Conservation (phyloP, 1,284 basidiomycete genomes). For the Sporisorium reilianum region DNA sequence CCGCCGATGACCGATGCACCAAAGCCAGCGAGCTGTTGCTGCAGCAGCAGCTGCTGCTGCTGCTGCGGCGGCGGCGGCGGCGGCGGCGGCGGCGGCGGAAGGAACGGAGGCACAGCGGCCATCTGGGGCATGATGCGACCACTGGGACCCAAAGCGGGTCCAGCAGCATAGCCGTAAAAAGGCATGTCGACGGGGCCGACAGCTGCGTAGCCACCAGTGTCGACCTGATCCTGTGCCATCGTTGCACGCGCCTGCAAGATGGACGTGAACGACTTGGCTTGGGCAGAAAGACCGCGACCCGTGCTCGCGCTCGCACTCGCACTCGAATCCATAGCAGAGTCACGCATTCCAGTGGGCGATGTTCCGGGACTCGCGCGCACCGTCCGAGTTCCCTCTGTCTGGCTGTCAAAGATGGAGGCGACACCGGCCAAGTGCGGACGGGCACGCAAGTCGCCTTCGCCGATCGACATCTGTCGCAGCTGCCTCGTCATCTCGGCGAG, state of each 20-base stretch:
- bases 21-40: slow-evolving; percentile 14
- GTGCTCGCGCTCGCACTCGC: slow-evolving; percentile 2
- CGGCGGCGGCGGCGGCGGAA: background rate
- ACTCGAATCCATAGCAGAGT: background rate
- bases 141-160: slow-evolving; percentile 6
- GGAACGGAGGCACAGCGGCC: slow-evolving; percentile 18
- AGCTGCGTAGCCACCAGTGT: background rate
- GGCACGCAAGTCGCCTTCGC: slow-evolving; percentile 13
- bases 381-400: slow-evolving; percentile 39
- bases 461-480: slow-evolving; percentile 46
- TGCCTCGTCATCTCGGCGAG: slow-evolving; percentile 44
- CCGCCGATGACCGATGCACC: slow-evolving; percentile 8
- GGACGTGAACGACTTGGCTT: slow-evolving; percentile 34
- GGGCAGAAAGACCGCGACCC: slow-evolving; percentile 30
- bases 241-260: slow-evolving; percentile 18
- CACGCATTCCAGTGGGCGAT: slow-evolving; percentile 27
- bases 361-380: slow-evolving; percentile 49
- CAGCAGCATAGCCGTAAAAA: slow-evolving; percentile 10
- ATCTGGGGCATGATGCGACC: slow-evolving; percentile 19
- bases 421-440: slow-evolving; percentile 5
- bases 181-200: slow-evolving; percentile 6
- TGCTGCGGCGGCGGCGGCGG: background rate
- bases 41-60: background rate
- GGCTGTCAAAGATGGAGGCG: slow-evolving; percentile 28
- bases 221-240: slow-evolving; percentile 13